These are phyloP conservation scores for Hypoxylon sp. DNA, from an alignment of 2,329 filamentous ascomycete species.

Conservation along the genomic window DNA sequence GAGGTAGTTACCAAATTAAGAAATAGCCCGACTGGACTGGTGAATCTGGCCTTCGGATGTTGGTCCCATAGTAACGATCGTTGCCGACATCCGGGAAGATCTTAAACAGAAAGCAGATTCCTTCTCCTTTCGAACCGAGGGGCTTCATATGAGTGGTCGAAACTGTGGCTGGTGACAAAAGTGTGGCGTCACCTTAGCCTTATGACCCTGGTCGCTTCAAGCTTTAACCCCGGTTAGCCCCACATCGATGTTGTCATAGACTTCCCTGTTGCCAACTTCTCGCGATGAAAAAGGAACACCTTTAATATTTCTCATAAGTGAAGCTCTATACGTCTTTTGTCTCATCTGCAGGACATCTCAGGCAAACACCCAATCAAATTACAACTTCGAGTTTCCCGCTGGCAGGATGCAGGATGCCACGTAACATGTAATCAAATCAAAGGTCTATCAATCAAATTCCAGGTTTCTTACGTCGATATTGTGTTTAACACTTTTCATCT, in stretches of 20 bases:
- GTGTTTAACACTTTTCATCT: neutral
- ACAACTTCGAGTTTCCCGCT: neutral
- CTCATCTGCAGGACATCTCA: conserved; percentile 22
- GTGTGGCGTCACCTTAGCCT: conserved; percentile 45
- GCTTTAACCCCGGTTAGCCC: neutral
- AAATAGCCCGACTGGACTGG: conserved; percentile 19
- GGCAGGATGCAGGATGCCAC: neutral
- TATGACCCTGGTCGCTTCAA: conserved; percentile 6
- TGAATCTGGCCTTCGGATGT: neutral
- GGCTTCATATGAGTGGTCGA: neutral
- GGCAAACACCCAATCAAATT: neutral
- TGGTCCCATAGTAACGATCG: conserved; percentile 17
- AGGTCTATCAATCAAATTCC: neutral
- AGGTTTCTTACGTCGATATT: conserved; percentile 27
- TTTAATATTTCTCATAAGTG: conserved; percentile 11
- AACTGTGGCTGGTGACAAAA: conserved; percentile 38
- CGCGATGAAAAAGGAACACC: conserved; percentile 18
- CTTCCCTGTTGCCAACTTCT: conserved; percentile 40
- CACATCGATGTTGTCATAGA: conserved; percentile 51
- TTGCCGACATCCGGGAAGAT: conserved; percentile 35
- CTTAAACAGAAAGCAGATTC: conserved; percentile 9
- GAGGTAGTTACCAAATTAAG: conserved; percentile 15
- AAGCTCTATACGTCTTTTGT: conserved; percentile 17
- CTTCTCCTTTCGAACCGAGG: neutral
- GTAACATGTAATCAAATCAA: conserved; percentile 3